phyloP scores from a whole-genome alignment of 2,329 filamentous ascomycete genomes.

The Epichloe sylvatica region DNA sequence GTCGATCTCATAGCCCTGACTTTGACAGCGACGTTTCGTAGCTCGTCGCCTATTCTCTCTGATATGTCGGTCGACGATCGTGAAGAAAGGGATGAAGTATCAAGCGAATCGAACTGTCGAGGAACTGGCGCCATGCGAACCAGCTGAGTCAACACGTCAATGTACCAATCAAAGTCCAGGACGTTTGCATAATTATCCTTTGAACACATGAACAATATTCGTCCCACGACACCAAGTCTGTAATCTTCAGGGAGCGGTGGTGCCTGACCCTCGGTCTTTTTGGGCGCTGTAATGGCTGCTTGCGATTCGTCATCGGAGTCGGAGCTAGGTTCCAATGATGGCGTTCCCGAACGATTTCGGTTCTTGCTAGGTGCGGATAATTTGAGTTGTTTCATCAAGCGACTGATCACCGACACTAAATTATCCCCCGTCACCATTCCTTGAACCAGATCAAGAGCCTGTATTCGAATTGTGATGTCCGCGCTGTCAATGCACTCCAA shows the following conservation, averaged over 20 bases:
- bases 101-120: slow-evolving; percentile 24
- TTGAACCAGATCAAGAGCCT: slow-evolving; percentile 80
- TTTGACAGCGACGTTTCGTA: slow-evolving; percentile 83
- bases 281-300: slow-evolving; percentile 23
- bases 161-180: slow-evolving; percentile 93
- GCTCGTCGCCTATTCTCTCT: slow-evolving; percentile 64
- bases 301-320: slow-evolving; percentile 40
- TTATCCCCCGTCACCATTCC: slow-evolving; percentile 90
- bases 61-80: slow-evolving; percentile 35
- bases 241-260: slow-evolving; percentile 75
- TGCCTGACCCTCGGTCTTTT: slow-evolving; percentile 24
- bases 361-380: slow-evolving; percentile 42
- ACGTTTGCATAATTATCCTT: slow-evolving; percentile 77
- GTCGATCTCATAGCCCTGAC: slow-evolving; percentile 70
- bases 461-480: slow-evolving; percentile 88
- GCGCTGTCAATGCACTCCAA: slow-evolving; percentile 90
- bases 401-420: slow-evolving; percentile 67
- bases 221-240: slow-evolving; percentile 63
- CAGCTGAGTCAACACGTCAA: slow-evolving; percentile 76
- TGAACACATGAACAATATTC: slow-evolving; percentile 80
- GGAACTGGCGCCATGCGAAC: slow-evolving; percentile 54
- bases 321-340: slow-evolving; percentile 29
- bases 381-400: slow-evolving; percentile 75
- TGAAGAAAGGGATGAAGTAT: slow-evolving; percentile 16
- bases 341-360: slow-evolving; percentile 25